phyloP scores from a whole-genome alignment of 2,329 filamentous ascomycete species.

The Zasmidium citrigriseum region DNA sequence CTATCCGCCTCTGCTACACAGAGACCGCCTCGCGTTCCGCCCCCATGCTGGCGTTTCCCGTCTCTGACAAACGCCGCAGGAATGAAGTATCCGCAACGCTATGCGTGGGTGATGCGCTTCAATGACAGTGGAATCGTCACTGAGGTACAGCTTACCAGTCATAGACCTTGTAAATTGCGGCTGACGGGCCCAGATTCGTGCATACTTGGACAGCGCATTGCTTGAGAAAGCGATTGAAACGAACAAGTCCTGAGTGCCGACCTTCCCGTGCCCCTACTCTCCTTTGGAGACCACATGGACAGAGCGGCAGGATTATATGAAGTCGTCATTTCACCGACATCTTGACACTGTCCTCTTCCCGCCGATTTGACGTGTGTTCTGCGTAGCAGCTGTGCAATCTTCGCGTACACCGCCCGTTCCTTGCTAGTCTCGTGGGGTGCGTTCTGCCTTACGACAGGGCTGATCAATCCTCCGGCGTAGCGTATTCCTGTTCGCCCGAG shows the following conservation, averaged over 20 bases:
- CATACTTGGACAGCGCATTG: conserved; percentile 30
- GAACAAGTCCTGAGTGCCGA: conserved; percentile 13
- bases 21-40: not conserved
- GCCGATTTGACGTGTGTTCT: not conserved
- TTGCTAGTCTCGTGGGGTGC: not conserved
- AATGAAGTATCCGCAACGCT: conserved; percentile 29
- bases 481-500: not conserved
- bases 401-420: too few species aligned
- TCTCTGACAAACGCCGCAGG: conserved; percentile 10
- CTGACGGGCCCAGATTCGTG: conserved; percentile 14
- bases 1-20: not conserved
- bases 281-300: too few species aligned
- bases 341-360: not conserved
- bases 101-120: conserved; percentile 31
- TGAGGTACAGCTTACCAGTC: conserved; percentile 20
- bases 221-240: conserved; percentile 27
- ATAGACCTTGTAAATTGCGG: not conserved
- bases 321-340: too few species aligned
- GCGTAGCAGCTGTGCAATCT: too few species aligned
- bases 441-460: not conserved
- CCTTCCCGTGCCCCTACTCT: too few species aligned
- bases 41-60: not conserved
- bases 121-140: conserved; percentile 29
- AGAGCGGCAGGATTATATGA: too few species aligned
- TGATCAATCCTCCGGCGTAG: conserved; percentile 1